Base-by-base conservation (phyloP, 2,329 filamentous ascomycete genomes). In the Neoscytalidium dimidiatum region DNA sequence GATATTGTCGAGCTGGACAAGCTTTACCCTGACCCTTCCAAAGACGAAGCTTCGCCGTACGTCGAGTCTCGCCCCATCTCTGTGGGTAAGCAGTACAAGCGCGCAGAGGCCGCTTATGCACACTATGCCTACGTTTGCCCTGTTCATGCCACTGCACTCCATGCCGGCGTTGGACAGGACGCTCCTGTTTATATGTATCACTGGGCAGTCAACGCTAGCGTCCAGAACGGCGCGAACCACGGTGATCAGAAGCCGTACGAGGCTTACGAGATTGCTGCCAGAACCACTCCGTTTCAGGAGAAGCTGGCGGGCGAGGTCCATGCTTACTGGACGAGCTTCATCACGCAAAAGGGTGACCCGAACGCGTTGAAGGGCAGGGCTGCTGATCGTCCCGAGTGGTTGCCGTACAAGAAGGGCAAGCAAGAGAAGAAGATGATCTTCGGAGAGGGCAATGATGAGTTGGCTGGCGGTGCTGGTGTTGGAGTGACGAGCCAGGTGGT, bases 41-140 rank as follows among this genome's bases (percentile, higher is more conserved):
- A 74, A 1, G 63, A 79, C 66, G 68, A 72, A 0, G 70, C 72
- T 3, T 82, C 78, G 11, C 75, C 78, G 2, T 86, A 84, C 66
- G 67, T 70, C 57, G 75, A 77, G 52, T 76, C 65, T 66, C 78
- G 67, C 69, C 77, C 26, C 31, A 28, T 71, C 9, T 75, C 77
- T 31, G 75, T 82, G n/a, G 86, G 86, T 1, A 67, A 77, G 4
- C 85, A 89, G 71, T 89, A 84, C 77, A 80, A 81, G 58, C 81
- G 87, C 1, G 76, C 88, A 3, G 84, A 87, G 69, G 84, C 85
- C 9, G 86, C 85, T 0, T 90, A 90, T 72, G 84, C 82, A 0
- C 84, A 90, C 70, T 90, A 87, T 70, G 87, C 86, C 0, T 90
- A 90, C 70, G 84, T 88, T 53, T 85, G 85, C 23, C 88, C 88